Percentiles rank a stretch among this genome's conserved stretches.
Conservation (phyloP, 495 filamentous ascomycete species). For the Daldinia loculata region DNA sequence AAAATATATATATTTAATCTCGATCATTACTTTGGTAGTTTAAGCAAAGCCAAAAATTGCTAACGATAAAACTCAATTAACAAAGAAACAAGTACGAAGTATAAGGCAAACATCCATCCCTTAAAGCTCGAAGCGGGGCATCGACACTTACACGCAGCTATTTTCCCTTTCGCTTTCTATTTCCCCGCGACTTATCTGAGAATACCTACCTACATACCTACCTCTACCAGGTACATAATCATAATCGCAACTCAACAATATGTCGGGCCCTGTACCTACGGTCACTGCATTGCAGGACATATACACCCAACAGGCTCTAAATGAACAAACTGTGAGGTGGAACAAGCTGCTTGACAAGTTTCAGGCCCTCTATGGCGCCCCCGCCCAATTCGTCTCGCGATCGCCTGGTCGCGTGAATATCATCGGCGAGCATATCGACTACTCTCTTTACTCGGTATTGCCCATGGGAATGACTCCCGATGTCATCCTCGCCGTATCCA, state of each 20-base stretch:
- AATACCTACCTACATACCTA: neutral
- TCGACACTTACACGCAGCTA: slow-evolving; percentile 7
- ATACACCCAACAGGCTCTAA: slow-evolving; percentile 70
- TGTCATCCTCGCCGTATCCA: slow-evolving; percentile 84
- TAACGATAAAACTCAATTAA: neutral
- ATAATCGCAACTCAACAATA: slow-evolving; percentile 38
- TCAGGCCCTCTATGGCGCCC: slow-evolving; percentile 71
- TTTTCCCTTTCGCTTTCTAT: slow-evolving; percentile 11
- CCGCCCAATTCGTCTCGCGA: slow-evolving; percentile 82
- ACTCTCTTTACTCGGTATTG: slow-evolving; percentile 93
- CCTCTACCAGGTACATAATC: neutral
- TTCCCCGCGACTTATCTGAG: neutral
- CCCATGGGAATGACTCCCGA: slow-evolving; percentile 95
- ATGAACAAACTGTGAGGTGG: slow-evolving; percentile 71
- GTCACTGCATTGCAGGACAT: slow-evolving; percentile 69
- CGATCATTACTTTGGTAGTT: neutral
- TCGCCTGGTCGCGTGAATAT: slow-evolving; percentile 97
- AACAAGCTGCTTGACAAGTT: slow-evolving; percentile 75
- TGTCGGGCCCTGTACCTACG: slow-evolving; percentile 68
- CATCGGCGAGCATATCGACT: slow-evolving; percentile 99
- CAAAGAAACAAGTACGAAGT: slow-evolving; percentile 1
- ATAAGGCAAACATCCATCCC: neutral
- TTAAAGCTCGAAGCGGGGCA: slow-evolving; percentile 33
- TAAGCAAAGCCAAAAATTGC: neutral
- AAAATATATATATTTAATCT: slow-evolving; percentile 8